Base-by-base conservation (phyloP, 805 yeast genomes). In the Henningerozyma blattae region DNA sequence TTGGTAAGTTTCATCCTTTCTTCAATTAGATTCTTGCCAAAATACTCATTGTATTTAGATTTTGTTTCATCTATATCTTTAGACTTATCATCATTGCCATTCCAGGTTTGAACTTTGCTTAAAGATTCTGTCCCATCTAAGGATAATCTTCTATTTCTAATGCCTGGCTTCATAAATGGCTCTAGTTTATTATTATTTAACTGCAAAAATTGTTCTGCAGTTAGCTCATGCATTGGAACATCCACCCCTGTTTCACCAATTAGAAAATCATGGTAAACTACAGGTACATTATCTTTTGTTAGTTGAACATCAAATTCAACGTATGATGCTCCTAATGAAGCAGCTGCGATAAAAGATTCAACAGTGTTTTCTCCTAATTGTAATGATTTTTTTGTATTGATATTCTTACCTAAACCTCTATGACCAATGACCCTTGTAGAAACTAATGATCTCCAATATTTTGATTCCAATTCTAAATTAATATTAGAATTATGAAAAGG, bases 171-270 rank as follows among this genome's bases (percentile, higher is more conserved):
- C n/a, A n/a, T n/a, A n/a, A n/a, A n/a, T n/a, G n/a, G n/a, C n/a
- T n/a, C n/a, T 19, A 44, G 40, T 17, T 42, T 40, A 2, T 54
- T 54, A 27, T 57, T 59, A 33, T 65, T 65, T 48, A 56, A 66
- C 19, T 74, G 71, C 50, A 83, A 60, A 45, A 89, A 89, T 56
- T 89, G 97, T 52, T 89, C 96, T 17, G 77, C 64, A 0, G 97
- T 87, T 49, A 89, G 62, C 19, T 79, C 75, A 58, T 87, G 95
- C 95, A 89, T 87, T 3, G 97, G 96, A 32, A 87, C 79, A 59
- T 89, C 97, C 33, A 83, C 85, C 14, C 97, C 97, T 5, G 94
- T 77, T 50, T 89, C 97, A 2, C 95, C 94, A 32, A 89, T 95
- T 28, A 84, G 55, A 51, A 89, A 89, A 53, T 89, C 97, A 56